Percentiles rank a stretch among this genome's conserved stretches.
phyloP scores from a whole-genome alignment of 768 basidiomycete species.

The Holtermannia corniformis region DNA sequence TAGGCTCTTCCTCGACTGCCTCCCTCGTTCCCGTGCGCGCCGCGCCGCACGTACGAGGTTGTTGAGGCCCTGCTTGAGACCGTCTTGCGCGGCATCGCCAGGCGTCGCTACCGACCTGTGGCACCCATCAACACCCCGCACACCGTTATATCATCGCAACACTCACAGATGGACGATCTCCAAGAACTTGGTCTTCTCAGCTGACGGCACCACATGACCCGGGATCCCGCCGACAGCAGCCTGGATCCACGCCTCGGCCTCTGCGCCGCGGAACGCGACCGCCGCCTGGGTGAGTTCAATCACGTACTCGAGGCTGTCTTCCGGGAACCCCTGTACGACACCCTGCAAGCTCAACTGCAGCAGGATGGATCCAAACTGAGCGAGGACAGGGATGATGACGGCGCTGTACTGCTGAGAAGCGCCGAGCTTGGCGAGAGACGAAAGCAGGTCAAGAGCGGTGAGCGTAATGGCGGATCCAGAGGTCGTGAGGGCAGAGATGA shows the following conservation, averaged over 20 bases:
- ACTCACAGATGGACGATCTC: slow-evolving; percentile 65
- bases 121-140: slow-evolving; percentile 12
- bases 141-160: neutral
- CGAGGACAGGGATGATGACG: slow-evolving; percentile 33
- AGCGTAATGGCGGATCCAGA: slow-evolving; percentile 74
- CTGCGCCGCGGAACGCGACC: slow-evolving; percentile 56
- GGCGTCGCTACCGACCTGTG: neutral
- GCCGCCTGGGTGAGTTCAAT: slow-evolving; percentile 68
- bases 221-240: slow-evolving; percentile 63
- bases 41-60: slow-evolving; percentile 27
- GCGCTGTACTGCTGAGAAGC: slow-evolving; percentile 29
- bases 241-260: slow-evolving; percentile 64
- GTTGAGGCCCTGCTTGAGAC: slow-evolving; percentile 23
- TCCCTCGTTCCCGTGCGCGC: slow-evolving; percentile 26
- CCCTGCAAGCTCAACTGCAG: slow-evolving; percentile 63
- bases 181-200: slow-evolving; percentile 64
- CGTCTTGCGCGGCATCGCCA: too few relatives aligned
- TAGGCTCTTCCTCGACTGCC: slow-evolving; percentile 27
- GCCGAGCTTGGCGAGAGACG: slow-evolving; percentile 64
- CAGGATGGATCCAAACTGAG: slow-evolving; percentile 56
- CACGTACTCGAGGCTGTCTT: slow-evolving; percentile 64
- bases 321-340: slow-evolving; percentile 76
- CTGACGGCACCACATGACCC: slow-evolving; percentile 51
- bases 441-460: slow-evolving; percentile 68
- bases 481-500: slow-evolving; percentile 69